phyloP scores from a whole-genome alignment of 306 rosid genomes.

The Potentilla sterilis region DNA sequence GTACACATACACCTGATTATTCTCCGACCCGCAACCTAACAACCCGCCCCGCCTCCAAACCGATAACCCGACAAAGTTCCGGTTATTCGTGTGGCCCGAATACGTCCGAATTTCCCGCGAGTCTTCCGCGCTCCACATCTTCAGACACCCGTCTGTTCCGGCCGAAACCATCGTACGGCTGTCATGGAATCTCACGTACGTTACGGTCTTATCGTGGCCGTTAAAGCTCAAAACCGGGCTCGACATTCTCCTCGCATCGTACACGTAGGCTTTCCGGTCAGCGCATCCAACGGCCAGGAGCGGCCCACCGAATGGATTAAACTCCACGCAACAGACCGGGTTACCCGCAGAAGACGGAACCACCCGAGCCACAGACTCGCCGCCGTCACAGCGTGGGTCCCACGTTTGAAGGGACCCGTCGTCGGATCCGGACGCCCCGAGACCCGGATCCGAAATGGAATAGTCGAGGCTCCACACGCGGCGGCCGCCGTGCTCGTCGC shows the following conservation, averaged over 20 bases:
- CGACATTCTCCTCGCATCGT: slow-evolving; percentile 42
- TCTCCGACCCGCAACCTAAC: slow-evolving; percentile 65
- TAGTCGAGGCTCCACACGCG: slow-evolving; percentile 67
- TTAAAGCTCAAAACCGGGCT: slow-evolving; percentile 40
- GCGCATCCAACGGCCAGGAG: slow-evolving; percentile 58
- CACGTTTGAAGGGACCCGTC: slow-evolving; percentile 67
- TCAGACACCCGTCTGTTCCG: slow-evolving; percentile 49
- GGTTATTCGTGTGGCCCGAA: slow-evolving; percentile 43
- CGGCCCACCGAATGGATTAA: slow-evolving; percentile 33
- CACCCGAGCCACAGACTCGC: slow-evolving; percentile 34
- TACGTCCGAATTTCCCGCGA: slow-evolving; percentile 40
- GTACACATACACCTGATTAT: slow-evolving; percentile 46
- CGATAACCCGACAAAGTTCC: slow-evolving; percentile 62
- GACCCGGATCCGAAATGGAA: slow-evolving; percentile 33
- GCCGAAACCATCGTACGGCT: slow-evolving; percentile 37
- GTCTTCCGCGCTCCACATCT: slow-evolving; percentile 42
- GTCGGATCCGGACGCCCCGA: slow-evolving; percentile 63
- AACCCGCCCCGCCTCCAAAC: slow-evolving; percentile 50
- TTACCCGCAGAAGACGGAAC: slow-evolving; percentile 33
- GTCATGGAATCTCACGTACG: slow-evolving; percentile 48
- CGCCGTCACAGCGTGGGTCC: slow-evolving; percentile 54
- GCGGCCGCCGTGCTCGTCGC: slow-evolving; percentile 70
- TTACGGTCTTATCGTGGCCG: slow-evolving; percentile 53
- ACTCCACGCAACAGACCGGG: slow-evolving; percentile 60
- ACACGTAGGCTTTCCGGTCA: slow-evolving; percentile 49